These are phyloP conservation scores for Suillus weaverae DNA, from an alignment of 768 basidiomycete genomes.

Conservation along the genomic window DNA sequence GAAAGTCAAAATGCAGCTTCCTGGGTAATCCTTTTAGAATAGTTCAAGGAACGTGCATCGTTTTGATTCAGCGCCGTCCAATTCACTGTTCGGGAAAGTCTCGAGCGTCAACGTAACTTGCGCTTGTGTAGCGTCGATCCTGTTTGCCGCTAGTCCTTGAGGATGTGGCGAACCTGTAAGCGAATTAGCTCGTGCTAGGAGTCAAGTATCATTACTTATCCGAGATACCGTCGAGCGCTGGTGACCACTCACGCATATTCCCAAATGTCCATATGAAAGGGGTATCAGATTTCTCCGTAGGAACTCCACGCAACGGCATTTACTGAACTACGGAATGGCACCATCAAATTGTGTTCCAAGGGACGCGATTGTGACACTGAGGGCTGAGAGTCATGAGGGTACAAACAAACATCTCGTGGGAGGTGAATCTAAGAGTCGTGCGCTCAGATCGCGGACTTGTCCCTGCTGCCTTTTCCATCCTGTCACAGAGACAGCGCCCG, in stretches of 20 bases:
- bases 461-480: neutral
- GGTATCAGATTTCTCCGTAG: neutral
- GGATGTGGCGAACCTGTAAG: neutral
- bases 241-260: neutral
- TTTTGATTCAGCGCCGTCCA: neutral
- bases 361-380: neutral
- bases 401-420: neutral
- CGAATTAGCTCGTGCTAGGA: neutral
- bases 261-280: neutral
- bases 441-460: neutral
- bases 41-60: conserved; percentile 2
- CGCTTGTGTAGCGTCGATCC: neutral
- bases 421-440: neutral
- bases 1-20: neutral
- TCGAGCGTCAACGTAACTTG: neutral
- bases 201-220: neutral
- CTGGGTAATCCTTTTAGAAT: neutral
- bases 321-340: neutral
- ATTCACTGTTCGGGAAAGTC: neutral
- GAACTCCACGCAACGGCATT: conserved; percentile 1
- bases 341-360: neutral
- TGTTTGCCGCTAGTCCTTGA: neutral
- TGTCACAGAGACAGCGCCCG: neutral
- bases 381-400: neutral
- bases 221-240: neutral